These are phyloP conservation scores for Zymoseptoria brevis DNA, from an alignment of 2,329 filamentous ascomycete genomes.

Conservation along the genomic window DNA sequence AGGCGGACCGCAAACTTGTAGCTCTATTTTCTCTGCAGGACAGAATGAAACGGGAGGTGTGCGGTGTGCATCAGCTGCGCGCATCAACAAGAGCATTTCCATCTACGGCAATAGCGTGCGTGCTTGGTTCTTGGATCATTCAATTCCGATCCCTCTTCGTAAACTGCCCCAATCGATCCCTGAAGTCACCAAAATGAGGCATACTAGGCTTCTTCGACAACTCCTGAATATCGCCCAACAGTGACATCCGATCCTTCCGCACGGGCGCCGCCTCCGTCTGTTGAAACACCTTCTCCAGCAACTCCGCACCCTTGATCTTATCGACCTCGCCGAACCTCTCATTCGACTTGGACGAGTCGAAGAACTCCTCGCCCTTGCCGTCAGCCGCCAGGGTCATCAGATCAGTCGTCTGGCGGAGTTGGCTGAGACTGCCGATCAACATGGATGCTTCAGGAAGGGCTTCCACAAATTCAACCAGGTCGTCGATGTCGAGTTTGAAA, in stretches of 20 bases:
- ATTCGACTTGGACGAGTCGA: conserved; percentile 80
- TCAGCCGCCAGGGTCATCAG: conserved; percentile 64
- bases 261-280: conserved; percentile 3
- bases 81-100: too few relatives aligned
- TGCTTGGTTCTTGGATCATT: too few relatives aligned
- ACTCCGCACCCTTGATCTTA: conserved; percentile 73
- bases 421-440: conserved; percentile 79
- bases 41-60: too few relatives aligned
- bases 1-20: too few relatives aligned
- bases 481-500: conserved; percentile 73
- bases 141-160: conserved; percentile 15
- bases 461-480: conserved; percentile 78
- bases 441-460: conserved; percentile 74
- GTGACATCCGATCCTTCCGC: conserved; percentile 11
- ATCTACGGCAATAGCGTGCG: too few relatives aligned
- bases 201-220: conserved; percentile 19
- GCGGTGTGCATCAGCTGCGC: too few relatives aligned
- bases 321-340: conserved; percentile 93
- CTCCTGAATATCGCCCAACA: conserved; percentile 16
- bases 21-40: too few relatives aligned
- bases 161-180: conserved; percentile 18
- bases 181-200: conserved; percentile 18
- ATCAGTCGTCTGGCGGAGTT: conserved; percentile 84
- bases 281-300: conserved; percentile 69
- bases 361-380: conserved; percentile 86